phyloP scores from a whole-genome alignment of 331 rosid species.

The Phaseolus coccineus region DNA sequence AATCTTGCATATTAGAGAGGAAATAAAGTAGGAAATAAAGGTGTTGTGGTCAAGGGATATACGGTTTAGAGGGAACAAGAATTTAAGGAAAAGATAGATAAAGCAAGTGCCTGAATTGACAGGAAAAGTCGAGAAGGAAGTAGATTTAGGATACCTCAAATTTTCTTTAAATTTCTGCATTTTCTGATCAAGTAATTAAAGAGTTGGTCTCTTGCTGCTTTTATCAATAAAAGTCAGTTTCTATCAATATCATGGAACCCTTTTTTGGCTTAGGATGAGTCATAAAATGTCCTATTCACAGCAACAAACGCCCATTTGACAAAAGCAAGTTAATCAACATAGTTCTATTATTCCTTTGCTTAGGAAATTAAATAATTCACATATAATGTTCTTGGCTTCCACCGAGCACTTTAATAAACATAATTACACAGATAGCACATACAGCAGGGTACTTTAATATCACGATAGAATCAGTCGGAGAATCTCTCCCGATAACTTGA shows the following conservation, averaged over 20 bases:
- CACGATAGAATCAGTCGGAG: slow-evolving; percentile 83
- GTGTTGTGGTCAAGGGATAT: neutral
- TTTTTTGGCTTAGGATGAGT: neutral
- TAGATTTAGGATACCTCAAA: neutral
- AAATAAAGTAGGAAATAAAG: neutral
- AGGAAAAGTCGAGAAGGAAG: neutral
- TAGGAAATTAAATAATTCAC: slow-evolving; percentile 31
- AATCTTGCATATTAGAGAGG: neutral
- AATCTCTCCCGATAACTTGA: slow-evolving; percentile 89
- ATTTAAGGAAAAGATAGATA: neutral
- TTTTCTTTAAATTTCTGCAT: neutral
- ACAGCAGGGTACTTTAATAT: slow-evolving; percentile 28
- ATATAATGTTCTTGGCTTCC: slow-evolving; percentile 37
- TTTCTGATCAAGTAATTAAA: neutral
- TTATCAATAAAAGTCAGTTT: neutral
- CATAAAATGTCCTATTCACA: neutral
- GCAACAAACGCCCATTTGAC: neutral
- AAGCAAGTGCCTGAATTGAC: neutral
- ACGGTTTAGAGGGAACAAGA: neutral
- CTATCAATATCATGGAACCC: neutral
- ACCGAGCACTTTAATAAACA: slow-evolving; percentile 25
- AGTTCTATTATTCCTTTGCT: slow-evolving; percentile 3
- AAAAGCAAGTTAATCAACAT: neutral
- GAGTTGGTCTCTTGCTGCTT: neutral
- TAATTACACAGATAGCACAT: slow-evolving; percentile 27